Conservation (phyloP, 1,284 basidiomycete genomes). For the Heterobasidion irregulare region DNA sequence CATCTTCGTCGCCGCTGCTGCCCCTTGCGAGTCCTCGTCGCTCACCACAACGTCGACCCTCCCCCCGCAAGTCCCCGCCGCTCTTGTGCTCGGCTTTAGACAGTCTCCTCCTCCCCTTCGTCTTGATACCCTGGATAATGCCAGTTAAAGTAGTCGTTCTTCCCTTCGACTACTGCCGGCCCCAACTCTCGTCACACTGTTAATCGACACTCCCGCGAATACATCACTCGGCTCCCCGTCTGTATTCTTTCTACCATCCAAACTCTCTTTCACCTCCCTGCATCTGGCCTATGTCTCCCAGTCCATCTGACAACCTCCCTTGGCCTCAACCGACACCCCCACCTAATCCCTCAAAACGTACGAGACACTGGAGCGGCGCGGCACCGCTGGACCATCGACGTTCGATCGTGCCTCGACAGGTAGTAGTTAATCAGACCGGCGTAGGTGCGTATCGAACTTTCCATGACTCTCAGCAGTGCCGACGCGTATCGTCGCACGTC, state of each 20-base stretch:
- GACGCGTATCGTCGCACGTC: neutral
- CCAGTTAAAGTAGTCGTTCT: conserved; percentile 22
- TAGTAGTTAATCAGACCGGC: conserved; percentile 28
- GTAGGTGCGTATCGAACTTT: conserved; percentile 27
- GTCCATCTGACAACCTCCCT: conserved; percentile 21
- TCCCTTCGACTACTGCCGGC: conserved; percentile 5
- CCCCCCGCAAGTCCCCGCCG: conserved; percentile 8
- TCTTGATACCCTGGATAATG: conserved; percentile 29
- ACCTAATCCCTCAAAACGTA: conserved; percentile 21
- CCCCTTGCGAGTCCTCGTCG: conserved; percentile 8
- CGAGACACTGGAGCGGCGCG: conserved; percentile 10
- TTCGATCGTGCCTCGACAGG: conserved; percentile 12
- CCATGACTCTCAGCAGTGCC: neutral
- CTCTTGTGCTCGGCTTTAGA: conserved; percentile 8
- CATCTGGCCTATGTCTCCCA: conserved; percentile 19
- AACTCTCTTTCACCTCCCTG: conserved; percentile 9
- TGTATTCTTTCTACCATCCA: conserved; percentile 12
- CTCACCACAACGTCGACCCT: conserved; percentile 4
- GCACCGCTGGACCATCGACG: conserved; percentile 9
- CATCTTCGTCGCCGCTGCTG: conserved; percentile 14
- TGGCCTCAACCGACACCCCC: conserved; percentile 30
- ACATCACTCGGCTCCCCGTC: conserved; percentile 8
- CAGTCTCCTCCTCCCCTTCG: conserved; percentile 4
- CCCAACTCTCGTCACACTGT: conserved; percentile 9
- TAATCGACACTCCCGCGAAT: conserved; percentile 12